Evolutionary conservation across 176 grass and related monocot species (phyloP), one percentile per base, ranked within the genome.

Genomic region (sorghum (Sorghum bicolor)): DNA sequence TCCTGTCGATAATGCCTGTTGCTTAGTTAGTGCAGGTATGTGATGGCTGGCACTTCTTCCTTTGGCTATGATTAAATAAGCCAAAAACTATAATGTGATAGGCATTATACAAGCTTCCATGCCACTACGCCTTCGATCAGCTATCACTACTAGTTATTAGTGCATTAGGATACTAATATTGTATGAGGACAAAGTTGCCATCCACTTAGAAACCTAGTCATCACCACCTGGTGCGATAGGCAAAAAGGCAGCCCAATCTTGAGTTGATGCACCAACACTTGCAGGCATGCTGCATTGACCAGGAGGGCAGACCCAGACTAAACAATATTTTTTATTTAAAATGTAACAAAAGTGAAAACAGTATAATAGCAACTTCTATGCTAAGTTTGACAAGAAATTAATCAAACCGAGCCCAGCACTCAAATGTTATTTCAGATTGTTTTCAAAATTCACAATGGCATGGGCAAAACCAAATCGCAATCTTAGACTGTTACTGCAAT

Each of bases 31-130:
- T 76, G 50, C 67, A 62, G 36, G 69, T 81, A 31, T 31, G 63
- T 26, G 31, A 87, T 77, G 84, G 67, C 50, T 83, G 40, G 40
- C 75, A 90, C 62, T 74, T 80, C 67, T 37, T 82, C 41, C 39
- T 28, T 78, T 48, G 5, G 41, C 8, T 69, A 81, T 28, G 38
- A 48, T 67, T 74, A 79, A 67, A 48, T 48, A 41, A 62, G 38
- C 36, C 55, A 52, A 77, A 40, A 40, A 68, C 2, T 44, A 74
- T 62, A 47, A 37, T 12, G 32, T 16, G 12, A 79, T 38, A 37
- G 40, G 10, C 29, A 71, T 30, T 38, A 24, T 67, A 37, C 11
- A 44, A 12, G 65, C 4, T 48, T 67, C 33, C 28, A 82, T 19
- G 50, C 25, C 14, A 32, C 32, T 52, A 64, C 22, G 29, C 29